A percentile compares a stretch with the other conserved stretches of the same genome.
Conservation (phyloP, 768 basidiomycete species). For the Boletus patriciae region DNA sequence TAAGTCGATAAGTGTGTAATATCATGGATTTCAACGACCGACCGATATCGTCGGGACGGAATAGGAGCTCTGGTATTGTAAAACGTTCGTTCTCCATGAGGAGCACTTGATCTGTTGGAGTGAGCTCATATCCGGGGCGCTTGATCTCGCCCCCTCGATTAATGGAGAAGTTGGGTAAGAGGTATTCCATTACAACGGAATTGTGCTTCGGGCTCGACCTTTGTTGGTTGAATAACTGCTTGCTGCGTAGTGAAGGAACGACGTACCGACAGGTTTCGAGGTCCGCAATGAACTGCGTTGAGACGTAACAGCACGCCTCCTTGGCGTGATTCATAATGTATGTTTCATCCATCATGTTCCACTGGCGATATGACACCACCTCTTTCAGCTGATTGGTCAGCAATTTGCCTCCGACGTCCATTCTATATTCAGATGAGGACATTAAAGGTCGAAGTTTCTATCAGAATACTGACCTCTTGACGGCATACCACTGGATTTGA, state of each 20-base stretch:
- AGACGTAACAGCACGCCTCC: slow-evolving; percentile 87
- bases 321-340: slow-evolving; percentile 92
- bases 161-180: slow-evolving; percentile 83
- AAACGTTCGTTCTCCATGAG: slow-evolving; percentile 92
- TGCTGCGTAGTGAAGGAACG: slow-evolving; percentile 14
- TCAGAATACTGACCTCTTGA: slow-evolving; percentile 61
- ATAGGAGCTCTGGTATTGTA: slow-evolving; percentile 88
- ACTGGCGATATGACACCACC: slow-evolving; percentile 90
- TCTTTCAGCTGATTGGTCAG: slow-evolving; percentile 95
- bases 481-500: slow-evolving; percentile 73
- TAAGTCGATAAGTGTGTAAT: slow-evolving; percentile 8
- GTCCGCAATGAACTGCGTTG: slow-evolving; percentile 67
- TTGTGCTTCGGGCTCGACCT: slow-evolving; percentile 60
- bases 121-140: slow-evolving; percentile 49
- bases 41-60: slow-evolving; percentile 90
- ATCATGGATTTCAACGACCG: slow-evolving; percentile 26
- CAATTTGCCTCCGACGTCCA: slow-evolving; percentile 94
- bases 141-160: slow-evolving; percentile 62
- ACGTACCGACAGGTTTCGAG: slow-evolving; percentile 78
- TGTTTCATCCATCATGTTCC: slow-evolving; percentile 98
- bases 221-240: slow-evolving; percentile 21
- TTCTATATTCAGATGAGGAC: slow-evolving; percentile 52
- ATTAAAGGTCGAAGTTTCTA: slow-evolving; percentile 12
- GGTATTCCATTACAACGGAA: slow-evolving; percentile 80
- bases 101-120: slow-evolving; percentile 67